phyloP scores from a whole-genome alignment of 1,139 yeast genomes.

The Blastobotrys raffinosifermentans region DNA sequence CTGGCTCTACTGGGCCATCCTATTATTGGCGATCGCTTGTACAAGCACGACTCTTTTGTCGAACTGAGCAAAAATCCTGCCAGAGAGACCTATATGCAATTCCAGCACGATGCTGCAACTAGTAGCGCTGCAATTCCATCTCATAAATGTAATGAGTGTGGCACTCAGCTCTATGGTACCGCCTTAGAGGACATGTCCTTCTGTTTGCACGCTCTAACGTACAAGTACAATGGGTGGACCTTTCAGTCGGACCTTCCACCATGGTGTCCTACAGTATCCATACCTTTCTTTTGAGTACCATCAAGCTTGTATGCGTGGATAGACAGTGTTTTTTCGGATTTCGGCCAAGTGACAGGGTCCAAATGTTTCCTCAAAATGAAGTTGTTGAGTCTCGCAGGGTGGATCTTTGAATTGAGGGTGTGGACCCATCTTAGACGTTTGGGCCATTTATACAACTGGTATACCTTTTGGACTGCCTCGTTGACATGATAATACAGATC shows the following conservation, averaged over 20 bases:
- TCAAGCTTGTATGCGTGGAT: background rate
- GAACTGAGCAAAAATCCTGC: slow-evolving; percentile 43
- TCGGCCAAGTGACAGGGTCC: slow-evolving; percentile 5
- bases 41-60: slow-evolving; percentile 62
- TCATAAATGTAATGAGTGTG: slow-evolving; percentile 55
- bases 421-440: slow-evolving; percentile 28
- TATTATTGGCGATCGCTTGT: slow-evolving; percentile 89
- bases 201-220: slow-evolving; percentile 83
- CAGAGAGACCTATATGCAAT: slow-evolving; percentile 42
- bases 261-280: slow-evolving; percentile 53
- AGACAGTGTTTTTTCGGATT: background rate
- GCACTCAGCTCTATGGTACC: slow-evolving; percentile 77
- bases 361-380: slow-evolving; percentile 6
- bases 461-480: slow-evolving; percentile 32
- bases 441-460: slow-evolving; percentile 26
- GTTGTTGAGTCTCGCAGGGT: slow-evolving; percentile 21
- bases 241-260: slow-evolving; percentile 73
- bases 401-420: slow-evolving; percentile 27
- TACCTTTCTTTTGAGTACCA: background rate
- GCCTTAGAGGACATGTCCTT: slow-evolving; percentile 72
- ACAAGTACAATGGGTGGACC: slow-evolving; percentile 61
- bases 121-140: slow-evolving; percentile 48
- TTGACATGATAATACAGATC: slow-evolving; percentile 28
- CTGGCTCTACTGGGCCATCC: slow-evolving; percentile 80
- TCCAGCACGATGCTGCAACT: slow-evolving; percentile 63